Evolutionary conservation across 2,329 filamentous ascomycete species (phyloP), one percentile per base, ranked within the genome.

Genomic region (Microcyclosporella mali): DNA sequence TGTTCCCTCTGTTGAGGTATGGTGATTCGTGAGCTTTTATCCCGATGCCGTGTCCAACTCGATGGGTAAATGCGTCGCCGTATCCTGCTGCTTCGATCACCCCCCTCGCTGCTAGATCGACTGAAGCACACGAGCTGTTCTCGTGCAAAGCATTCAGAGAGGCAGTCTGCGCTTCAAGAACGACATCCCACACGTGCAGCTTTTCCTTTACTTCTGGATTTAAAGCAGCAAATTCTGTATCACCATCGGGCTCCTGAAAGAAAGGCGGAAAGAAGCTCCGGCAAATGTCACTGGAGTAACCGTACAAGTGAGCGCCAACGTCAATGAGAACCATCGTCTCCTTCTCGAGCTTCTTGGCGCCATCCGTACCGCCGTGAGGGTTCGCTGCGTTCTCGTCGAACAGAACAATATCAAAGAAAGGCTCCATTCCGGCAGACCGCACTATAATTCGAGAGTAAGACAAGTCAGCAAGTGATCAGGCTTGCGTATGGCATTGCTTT

Each of bases 11-110:
- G 56, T 82, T 80, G 25, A 82, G 62, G 50, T 82, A 82, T 0
- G 78, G 79, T 21, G 75, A 78, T 56, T 82, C 79, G 49, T 82
- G 79, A 1, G 78, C 78, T 61, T 82, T 82, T 56, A 83, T 81
- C 0, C 79, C 79, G 36, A 83, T 81, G 1, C 79, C 75, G 52
- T 83, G 79, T 1, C 79, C 79, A 1, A 82, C 65, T 1, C 79
- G 70, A 51, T 82, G 79, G 1, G 78, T 82, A 49, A 82, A 82
- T 0, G 68, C 69, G 15, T 71, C 63, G 0, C 74, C 77, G 45
- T 82, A 82, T 0, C 78, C 78, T 0, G 76, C 78, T 9, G 71
- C 59, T 10, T 73, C 68, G 37, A 82, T 82, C 15, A 82, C 67
- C 0, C 63, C 62, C 1, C 78, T 69, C 4, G 79, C 79, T 1